Percentiles rank a stretch among this genome's conserved stretches.
These are phyloP conservation scores for Hypoxylon cercidicola DNA, from an alignment of 495 filamentous ascomycete genomes.

Conservation along the genomic window DNA sequence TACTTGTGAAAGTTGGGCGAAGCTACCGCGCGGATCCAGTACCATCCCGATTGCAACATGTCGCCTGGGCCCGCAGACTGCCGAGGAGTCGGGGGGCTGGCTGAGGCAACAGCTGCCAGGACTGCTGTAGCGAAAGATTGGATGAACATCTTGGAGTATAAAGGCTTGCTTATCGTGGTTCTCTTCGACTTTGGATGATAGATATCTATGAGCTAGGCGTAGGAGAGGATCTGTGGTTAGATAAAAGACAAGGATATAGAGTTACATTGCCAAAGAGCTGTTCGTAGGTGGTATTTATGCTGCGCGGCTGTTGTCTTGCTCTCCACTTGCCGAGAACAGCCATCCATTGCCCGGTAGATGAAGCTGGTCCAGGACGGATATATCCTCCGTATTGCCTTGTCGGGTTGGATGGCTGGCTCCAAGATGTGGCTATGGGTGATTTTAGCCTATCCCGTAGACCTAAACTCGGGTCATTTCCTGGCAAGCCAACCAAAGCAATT, in stretches of 20 bases:
- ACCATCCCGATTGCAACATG: constrained; percentile 62
- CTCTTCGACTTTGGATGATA: too few species aligned
- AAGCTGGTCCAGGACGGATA: not conserved
- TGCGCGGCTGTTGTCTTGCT: not conserved
- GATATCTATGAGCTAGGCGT: not conserved
- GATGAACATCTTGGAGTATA: constrained; percentile 14
- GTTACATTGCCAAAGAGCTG: constrained; percentile 22
- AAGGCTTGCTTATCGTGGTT: not conserved
- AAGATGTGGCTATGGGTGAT: constrained; percentile 11
- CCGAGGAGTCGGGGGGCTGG: constrained; percentile 14
- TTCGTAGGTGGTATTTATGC: constrained; percentile 25
- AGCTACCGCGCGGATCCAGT: constrained; percentile 70
- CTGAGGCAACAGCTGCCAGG: constrained; percentile 9
- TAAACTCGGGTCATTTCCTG: constrained; percentile 11
- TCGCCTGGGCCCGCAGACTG: constrained; percentile 36
- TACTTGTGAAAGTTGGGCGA: constrained; percentile 72
- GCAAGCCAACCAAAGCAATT: constrained; percentile 7
- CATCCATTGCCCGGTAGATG: constrained; percentile 14
- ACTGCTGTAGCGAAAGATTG: constrained; percentile 8
- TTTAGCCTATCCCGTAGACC: constrained; percentile 43
- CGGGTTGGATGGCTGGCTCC: constrained; percentile 2
- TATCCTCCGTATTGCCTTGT: constrained; percentile 20
- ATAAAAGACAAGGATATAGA: constrained; percentile 13
- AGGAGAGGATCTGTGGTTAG: not conserved
- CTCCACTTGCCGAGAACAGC: not conserved